Base-by-base conservation (phyloP, 2,329 filamentous ascomycete species). In the Gliomastix tumulicola region DNA sequence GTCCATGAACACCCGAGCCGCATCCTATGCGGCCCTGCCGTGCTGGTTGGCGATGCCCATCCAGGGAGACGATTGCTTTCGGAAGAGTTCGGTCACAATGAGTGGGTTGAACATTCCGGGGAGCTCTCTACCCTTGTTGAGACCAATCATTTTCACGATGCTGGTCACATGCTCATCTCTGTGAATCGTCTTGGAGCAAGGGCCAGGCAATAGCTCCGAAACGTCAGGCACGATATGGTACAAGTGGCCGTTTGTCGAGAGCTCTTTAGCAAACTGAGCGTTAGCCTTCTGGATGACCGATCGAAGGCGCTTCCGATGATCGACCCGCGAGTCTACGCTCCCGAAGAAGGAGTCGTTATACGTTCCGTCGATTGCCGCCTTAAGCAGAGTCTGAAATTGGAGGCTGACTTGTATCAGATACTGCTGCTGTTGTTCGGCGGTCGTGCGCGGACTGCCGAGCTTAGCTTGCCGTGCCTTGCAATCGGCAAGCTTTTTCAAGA, bases 81-180 rank as follows among this genome's bases (percentile, higher is more conserved):
- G 56, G 48, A 84, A 84, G 0, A 85, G 51, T 17, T 81, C 70
- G 0, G 60, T 58, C 1, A 84, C 65, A 10, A 84, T 57, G 37
- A 76, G 49, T 0, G 79, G 70, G 41, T 79, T 79, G 51, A 77
- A 82, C 0, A 62, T 74, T 0, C 79, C 76, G 0, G 75, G 73
- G 0, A 84, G 54, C 48, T 85, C 80, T 5, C 68, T 55, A 3
- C 53, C 54, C 9, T 50, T 43, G 27, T 28, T 46, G 2, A 44
- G 44, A 4, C 37, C 18, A 34, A 59, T 51, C 5, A 50, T 13
- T 7, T 32, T 15, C 40, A 62, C 48, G 0, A 69, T 44, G 7
- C 62, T 44, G 0, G 21, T 15, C 2, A 39, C 40, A 6, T 63
- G 41, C 0, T 49, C 35, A 0, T 13, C 15, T 3, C 38, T 35